These are phyloP conservation scores for Mentha longifolia DNA, from an alignment of 257 asterid genomes.

Conservation along the genomic window DNA sequence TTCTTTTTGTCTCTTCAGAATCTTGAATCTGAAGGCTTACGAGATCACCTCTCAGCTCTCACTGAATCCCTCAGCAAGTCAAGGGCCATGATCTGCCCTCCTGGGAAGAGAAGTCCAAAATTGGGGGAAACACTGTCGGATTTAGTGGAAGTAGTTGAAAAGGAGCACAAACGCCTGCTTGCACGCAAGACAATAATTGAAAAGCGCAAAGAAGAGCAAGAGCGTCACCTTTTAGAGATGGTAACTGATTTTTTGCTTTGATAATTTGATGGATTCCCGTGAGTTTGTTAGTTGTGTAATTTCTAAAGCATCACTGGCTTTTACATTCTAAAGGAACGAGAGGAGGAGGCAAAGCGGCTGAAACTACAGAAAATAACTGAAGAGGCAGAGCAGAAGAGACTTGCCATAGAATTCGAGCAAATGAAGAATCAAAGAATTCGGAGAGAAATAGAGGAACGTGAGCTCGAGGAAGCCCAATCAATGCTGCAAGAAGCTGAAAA, in stretches of 20 bases:
- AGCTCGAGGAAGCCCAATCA: conserved; percentile 75
- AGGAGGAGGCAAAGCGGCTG: conserved; percentile 78
- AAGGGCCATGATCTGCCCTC: conserved; percentile 58
- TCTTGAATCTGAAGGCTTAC: conserved; percentile 79
- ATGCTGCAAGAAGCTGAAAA: conserved; percentile 52
- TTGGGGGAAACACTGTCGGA: conserved; percentile 56
- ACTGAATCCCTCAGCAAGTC: conserved; percentile 58
- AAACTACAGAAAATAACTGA: conserved; percentile 69
- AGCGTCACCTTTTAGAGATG: conserved; percentile 85
- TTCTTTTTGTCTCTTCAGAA: conserved; percentile 37
- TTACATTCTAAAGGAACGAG: conserved; percentile 64
- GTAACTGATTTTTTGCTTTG: conserved; percentile 38
- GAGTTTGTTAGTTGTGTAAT: neutral
- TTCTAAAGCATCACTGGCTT: conserved; percentile 13
- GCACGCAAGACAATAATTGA: conserved; percentile 51
- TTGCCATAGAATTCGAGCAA: conserved; percentile 53
- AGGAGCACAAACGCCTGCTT: conserved; percentile 91
- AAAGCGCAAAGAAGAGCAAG: conserved; percentile 98
- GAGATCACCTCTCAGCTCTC: conserved; percentile 65
- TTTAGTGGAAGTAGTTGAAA: conserved; percentile 76
- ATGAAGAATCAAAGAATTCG: conserved; percentile 76
- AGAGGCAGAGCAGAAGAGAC: conserved; percentile 38
- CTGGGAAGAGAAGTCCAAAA: conserved; percentile 49
- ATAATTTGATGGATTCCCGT: conserved; percentile 1
- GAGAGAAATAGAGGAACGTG: conserved; percentile 90